Evolutionary conservation across 176 grass and related monocot species (phyloP).

Genomic region (Microstegium vimineum): DNA sequence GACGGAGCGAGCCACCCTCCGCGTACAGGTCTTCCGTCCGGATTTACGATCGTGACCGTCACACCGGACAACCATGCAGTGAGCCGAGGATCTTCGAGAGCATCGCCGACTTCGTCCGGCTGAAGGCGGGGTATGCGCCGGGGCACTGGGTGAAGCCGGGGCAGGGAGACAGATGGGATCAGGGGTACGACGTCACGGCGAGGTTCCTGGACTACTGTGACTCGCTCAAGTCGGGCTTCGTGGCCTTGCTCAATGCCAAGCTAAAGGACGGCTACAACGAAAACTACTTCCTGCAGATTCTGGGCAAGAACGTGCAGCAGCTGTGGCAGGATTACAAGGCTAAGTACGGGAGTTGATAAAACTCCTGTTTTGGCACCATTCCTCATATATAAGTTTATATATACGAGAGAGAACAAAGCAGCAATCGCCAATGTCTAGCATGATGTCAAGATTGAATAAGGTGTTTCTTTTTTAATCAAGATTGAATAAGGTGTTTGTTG

Average conservation of each 20-base stretch:
- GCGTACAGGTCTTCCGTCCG: no score
- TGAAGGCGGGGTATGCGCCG: slow-evolving; percentile 46
- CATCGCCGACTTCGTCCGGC: slow-evolving; percentile 56
- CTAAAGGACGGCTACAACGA: slow-evolving; percentile 58
- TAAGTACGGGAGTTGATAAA: slow-evolving; percentile 26
- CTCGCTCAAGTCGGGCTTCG: slow-evolving; percentile 49
- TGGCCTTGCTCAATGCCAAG: slow-evolving; percentile 55
- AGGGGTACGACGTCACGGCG: slow-evolving; percentile 60
- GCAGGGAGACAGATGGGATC: slow-evolving; percentile 40
- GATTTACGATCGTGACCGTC: no score
- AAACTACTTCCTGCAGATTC: slow-evolving; percentile 45
- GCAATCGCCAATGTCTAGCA: no score
- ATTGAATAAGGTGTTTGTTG: no score
- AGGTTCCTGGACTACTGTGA: slow-evolving; percentile 65
- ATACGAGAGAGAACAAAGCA: no score
- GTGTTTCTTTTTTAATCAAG: no score
- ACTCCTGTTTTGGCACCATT: no score
- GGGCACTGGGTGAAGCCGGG: slow-evolving; percentile 49
- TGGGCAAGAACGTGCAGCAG: slow-evolving; percentile 54
- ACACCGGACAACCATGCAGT: no score
- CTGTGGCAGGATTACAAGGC: slow-evolving; percentile 76
- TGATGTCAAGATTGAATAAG: no score
- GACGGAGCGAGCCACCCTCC: no score
- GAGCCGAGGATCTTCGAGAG: slow-evolving; percentile 50
- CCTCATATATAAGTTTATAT: no score